Conservation (phyloP, 2,329 filamentous ascomycete genomes). For the Curvularia eragrostidis region DNA sequence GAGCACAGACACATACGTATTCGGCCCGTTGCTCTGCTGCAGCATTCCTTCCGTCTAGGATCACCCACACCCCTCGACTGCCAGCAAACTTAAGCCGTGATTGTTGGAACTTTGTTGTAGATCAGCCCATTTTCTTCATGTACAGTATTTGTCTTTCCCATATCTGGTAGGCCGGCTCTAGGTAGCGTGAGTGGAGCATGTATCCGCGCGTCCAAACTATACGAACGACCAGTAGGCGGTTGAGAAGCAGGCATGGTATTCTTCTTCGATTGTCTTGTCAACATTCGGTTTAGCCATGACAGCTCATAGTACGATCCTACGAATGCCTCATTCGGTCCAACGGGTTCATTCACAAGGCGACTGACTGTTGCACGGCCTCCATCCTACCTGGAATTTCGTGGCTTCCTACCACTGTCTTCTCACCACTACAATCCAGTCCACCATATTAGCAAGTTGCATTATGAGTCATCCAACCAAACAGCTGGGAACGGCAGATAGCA, state of each 20-base stretch:
- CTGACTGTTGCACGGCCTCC: not conserved
- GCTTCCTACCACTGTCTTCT: not conserved
- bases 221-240: not conserved
- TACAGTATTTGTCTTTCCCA: not conserved
- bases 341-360: not conserved
- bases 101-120: not conserved
- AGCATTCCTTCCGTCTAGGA: not conserved
- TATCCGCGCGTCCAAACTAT: not conserved
- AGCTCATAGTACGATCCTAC: not conserved
- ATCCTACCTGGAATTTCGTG: not conserved
- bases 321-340: not conserved
- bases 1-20: not conserved
- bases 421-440: not conserved
- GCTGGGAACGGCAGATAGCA: not conserved
- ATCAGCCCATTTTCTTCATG: not conserved
- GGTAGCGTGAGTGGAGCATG: not conserved
- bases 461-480: not conserved
- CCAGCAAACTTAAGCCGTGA: not conserved
- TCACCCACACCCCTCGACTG: not conserved
- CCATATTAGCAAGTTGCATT: not conserved
- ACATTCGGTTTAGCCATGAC: not conserved
- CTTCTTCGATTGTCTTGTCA: not conserved
- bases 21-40: constrained; percentile 4
- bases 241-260: not conserved
- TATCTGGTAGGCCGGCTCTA: not conserved